These are phyloP conservation scores for Ogataea siamensis DNA, from an alignment of 805 yeast genomes.

Conservation along the genomic window DNA sequence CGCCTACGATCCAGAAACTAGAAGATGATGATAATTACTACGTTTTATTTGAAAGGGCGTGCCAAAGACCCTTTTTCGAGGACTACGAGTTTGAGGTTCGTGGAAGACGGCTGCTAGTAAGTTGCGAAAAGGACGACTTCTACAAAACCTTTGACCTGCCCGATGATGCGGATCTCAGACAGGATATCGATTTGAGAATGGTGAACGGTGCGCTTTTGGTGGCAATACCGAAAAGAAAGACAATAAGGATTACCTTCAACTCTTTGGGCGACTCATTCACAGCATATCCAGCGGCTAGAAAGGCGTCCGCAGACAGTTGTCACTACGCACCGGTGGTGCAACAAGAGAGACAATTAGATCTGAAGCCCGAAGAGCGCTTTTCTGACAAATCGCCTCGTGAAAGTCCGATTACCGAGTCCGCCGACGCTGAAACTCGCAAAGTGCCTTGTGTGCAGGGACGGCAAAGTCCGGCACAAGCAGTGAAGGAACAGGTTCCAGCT, in stretches of 20 bases:
- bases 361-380: background rate
- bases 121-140: slow-evolving; percentile 24
- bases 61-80: slow-evolving; percentile 16
- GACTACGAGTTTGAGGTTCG: slow-evolving; percentile 26
- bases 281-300: background rate
- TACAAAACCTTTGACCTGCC: slow-evolving; percentile 26
- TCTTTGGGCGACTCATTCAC: slow-evolving; percentile 1
- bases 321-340: too few relatives aligned
- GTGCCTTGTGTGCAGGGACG: too few relatives aligned
- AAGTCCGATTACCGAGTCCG: too few relatives aligned
- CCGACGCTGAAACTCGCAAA: too few relatives aligned
- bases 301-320: too few relatives aligned
- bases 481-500: background rate
- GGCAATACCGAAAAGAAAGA: slow-evolving; percentile 1
- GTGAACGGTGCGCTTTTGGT: slow-evolving; percentile 24
- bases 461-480: background rate
- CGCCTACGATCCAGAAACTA: slow-evolving; percentile 9
- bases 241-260: slow-evolving; percentile 4
- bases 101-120: slow-evolving; percentile 19
- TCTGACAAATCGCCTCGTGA: background rate
- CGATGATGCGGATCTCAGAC: slow-evolving; percentile 19
- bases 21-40: slow-evolving; percentile 27
- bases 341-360: too few relatives aligned
- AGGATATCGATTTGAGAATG: slow-evolving; percentile 17
- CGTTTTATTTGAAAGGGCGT: slow-evolving; percentile 22